Base-by-base conservation (phyloP, 202 grass and related monocot species). In the Zoysia matrella region DNA sequence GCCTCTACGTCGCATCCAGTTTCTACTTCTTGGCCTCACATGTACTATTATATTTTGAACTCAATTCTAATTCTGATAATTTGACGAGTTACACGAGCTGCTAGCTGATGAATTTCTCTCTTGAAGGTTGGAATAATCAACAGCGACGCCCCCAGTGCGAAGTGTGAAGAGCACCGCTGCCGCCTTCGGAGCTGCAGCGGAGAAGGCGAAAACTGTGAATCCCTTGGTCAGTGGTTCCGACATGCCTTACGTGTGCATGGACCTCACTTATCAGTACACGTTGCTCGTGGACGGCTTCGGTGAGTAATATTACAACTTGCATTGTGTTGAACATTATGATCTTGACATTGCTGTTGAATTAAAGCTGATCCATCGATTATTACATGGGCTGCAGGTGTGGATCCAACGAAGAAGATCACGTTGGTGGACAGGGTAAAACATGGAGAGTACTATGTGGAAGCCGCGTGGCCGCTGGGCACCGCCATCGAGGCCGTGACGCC, bases 271-370 rank as follows among this genome's bases (percentile, higher is more conserved):
- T 40, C 76, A 71, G 49, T 91, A 86, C 65, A 58, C 60, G 0
- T n/a, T 91, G 52, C 86, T 91, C 1, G 82, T 80, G 0, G 77
- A 88, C 18, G 85, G 89, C 2, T 78, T 91, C n/a, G 60, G 83
- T 86, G 16, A 82, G 81, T 47, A 52, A 2, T 1, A 16, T 7
- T 2, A 16, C 30, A 36, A 36, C 30, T 36, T 36, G 30, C 30
- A 36, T 36, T 36, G 30, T 36, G 6, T 6, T 10, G 8, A 52
- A 2, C 2, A 7, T 8, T 7, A 8, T 9, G 7, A 52, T 52
- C 8, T 52, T 7, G 7, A 52, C 30, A 36, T 36, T 36, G 7
- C 9, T 10, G 50, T 10, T 10, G 30, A 52, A 7, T 9, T 10
- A 7, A 7, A 52, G 4, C 7, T 9, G 7, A 4, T 57, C 30